phyloP scores from a whole-genome alignment of 257 asterid species.

The Salvia miltiorrhiza region DNA sequence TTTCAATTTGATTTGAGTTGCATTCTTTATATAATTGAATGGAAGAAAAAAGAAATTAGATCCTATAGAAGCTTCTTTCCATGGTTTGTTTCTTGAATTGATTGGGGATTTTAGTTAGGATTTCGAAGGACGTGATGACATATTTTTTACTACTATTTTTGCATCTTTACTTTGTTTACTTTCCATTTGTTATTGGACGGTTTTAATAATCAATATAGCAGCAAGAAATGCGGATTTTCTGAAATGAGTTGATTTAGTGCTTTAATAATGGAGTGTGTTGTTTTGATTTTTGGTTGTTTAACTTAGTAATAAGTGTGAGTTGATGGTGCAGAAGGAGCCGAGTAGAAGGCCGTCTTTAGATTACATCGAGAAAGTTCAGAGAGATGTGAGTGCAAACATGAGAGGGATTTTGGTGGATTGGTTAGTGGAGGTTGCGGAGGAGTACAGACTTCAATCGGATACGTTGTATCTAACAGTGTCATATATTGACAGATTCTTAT shows the following conservation, averaged over 20 bases:
- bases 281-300: background rate
- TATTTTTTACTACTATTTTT: background rate
- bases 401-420: slow-evolving; percentile 82
- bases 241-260: background rate
- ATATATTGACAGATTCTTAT: slow-evolving; percentile 63
- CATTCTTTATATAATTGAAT: background rate
- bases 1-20: background rate
- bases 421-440: slow-evolving; percentile 82
- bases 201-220: background rate
- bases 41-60: background rate
- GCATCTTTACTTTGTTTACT: background rate
- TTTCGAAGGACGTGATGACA: background rate
- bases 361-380: slow-evolving; percentile 60
- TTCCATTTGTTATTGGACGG: too few relatives aligned
- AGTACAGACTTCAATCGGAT: slow-evolving; percentile 68
- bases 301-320: background rate
- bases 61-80: background rate
- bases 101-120: background rate
- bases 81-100: background rate
- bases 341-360: slow-evolving; percentile 51
- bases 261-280: background rate
- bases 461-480: slow-evolving; percentile 60
- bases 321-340: slow-evolving; percentile 31
- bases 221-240: background rate
- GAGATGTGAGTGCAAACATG: slow-evolving; percentile 65